Conservation (phyloP, 2,329 filamentous ascomycete species). For the Verticillium alfalfae region DNA sequence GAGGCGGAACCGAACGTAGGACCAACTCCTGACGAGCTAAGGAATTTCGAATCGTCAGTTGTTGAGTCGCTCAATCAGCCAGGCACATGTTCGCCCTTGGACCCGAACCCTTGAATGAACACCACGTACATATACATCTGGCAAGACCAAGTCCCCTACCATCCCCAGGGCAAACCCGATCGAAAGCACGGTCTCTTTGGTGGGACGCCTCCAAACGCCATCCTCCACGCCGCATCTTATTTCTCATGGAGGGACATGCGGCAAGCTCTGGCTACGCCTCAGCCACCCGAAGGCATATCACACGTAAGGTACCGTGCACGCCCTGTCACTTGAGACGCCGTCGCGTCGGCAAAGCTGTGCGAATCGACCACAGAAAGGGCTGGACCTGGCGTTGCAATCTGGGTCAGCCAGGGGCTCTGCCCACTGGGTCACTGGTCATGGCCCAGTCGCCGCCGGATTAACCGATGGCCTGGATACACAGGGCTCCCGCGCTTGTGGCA, state of each 20-base stretch:
- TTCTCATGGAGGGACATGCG: not conserved
- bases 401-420: not conserved
- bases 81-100: no score
- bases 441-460: not conserved
- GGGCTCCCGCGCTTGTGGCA: not conserved
- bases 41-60: not conserved
- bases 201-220: constrained; percentile 7
- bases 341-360: not conserved
- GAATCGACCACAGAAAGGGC: not conserved
- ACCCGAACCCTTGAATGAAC: constrained; percentile 7
- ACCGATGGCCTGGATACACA: not conserved
- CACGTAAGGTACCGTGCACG: not conserved
- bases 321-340: not conserved
- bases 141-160: not conserved
- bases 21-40: not conserved
- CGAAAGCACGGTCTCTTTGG: constrained; percentile 3
- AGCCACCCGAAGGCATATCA: not conserved
- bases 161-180: not conserved
- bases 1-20: not conserved
- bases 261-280: not conserved
- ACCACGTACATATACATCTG: constrained; percentile 1
- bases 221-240: constrained; percentile 12
- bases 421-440: not conserved
- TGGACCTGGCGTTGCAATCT: not conserved
- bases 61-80: no score